These are phyloP conservation scores for Cordyceps militaris DNA, from an alignment of 2,329 filamentous ascomycete species.

Conservation along the genomic window DNA sequence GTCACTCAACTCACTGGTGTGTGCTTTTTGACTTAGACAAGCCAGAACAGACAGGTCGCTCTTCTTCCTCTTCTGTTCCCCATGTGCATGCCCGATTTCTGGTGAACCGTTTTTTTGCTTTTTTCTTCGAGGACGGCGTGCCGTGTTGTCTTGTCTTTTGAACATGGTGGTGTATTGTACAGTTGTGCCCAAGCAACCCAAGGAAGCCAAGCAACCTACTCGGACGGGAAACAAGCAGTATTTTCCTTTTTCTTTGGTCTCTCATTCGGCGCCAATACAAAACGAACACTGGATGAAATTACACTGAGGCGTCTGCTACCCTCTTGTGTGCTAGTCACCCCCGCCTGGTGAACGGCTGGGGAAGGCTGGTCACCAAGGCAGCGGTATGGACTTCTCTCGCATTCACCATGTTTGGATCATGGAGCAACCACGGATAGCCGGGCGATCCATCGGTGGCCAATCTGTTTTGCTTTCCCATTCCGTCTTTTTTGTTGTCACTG, in stretches of 20 bases:
- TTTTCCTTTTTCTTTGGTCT: not conserved
- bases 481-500: not conserved
- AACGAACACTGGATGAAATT: not conserved
- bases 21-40: constrained; percentile 5
- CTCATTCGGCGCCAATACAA: not conserved
- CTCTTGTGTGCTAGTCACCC: not conserved
- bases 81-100: not conserved
- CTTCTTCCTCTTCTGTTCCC: not conserved
- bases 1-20: not conserved
- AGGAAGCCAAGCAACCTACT: not conserved
- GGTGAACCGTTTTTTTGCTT: not conserved
- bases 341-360: not conserved
- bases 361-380: not conserved
- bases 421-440: not conserved
- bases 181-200: not conserved
- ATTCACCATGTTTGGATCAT: not conserved
- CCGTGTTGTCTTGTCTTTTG: not conserved
- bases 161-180: not conserved
- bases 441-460: not conserved
- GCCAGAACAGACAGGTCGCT: not conserved
- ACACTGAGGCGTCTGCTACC: not conserved
- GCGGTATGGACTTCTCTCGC: not conserved
- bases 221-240: not conserved
- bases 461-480: not conserved
- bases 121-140: not conserved